Evolutionary conservation across 2,329 filamentous ascomycete species (phyloP), one percentile per base, ranked within the genome.

Genomic region (Curvularia eragrostidis): DNA sequence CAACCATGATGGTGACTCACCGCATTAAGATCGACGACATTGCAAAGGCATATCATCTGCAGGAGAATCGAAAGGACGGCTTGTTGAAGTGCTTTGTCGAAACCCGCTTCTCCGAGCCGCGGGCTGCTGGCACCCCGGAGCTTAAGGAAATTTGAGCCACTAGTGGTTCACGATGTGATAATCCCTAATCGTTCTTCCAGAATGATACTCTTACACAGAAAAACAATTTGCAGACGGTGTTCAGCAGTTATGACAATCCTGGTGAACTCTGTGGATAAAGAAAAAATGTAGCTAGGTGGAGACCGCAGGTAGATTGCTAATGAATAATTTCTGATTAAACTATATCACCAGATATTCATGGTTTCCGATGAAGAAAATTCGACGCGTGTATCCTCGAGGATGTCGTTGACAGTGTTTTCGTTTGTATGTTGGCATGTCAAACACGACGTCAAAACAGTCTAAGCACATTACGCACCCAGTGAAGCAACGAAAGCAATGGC

Each of bases 21-120:
- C 87, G 91, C 9, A 85, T 91, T 10, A 65, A 74, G 13, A 68
- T 82, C 15, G 79, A 81, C 36, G 80, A 82, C 50, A 63, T 83
- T 13, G 81, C 77, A 59, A 81, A 81, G 70, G 80, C 82, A 8
- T 83, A 83, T 70, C 76, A 80, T 49, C 82, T 84, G 26, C 82
- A 95, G 4, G 89, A 93, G 58, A 89, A 93, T 64, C 82, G 80
- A 68, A 82, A 90, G 59, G 88, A 91, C 66, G 80, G 81, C 3
- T 90, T 96, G 82, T 91, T 95, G 76, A 96, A 96, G 82, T 84
- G 94, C 1, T 95, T 83, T 71, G 82, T 87, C 9, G 74, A 86
- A 78, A 89, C 86, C 1, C 23, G 26, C 10, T 48, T 48, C 46
- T 48, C 46, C 21, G 83, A 77, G 64, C 82, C 84, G 28, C 77